Percentiles rank a stretch among this genome's conserved stretches.
Evolutionary conservation across 495 filamentous ascomycete species (phyloP).

Genomic region (Aspergillus asperescens): DNA sequence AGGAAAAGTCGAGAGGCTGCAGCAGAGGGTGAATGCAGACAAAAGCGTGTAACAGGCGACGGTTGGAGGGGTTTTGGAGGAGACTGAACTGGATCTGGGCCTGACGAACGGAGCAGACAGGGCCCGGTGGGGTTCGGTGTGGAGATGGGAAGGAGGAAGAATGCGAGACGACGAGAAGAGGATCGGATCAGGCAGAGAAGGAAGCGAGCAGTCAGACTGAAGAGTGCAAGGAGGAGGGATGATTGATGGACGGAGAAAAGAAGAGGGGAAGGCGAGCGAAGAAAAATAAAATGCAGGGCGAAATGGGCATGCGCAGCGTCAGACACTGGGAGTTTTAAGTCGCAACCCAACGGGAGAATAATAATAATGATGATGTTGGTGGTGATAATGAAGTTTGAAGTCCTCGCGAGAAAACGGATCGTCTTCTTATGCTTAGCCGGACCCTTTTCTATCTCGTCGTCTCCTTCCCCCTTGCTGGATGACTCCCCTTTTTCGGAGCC

Average conservation of each 20-base stretch:
- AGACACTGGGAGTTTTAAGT: conserved; percentile 15
- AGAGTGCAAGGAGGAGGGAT: not conserved
- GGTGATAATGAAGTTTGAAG: not conserved
- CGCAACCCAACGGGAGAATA: conserved; percentile 12
- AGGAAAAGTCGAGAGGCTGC: conserved; percentile 18
- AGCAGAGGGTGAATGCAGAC: conserved; percentile 13
- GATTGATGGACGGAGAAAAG: conserved; percentile 4
- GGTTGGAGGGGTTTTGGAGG: conserved; percentile 14
- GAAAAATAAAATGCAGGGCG: conserved; percentile 10
- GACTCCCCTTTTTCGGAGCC: no score
- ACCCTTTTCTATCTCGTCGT: conserved; percentile 2
- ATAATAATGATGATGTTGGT: not conserved
- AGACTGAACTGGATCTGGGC: conserved; percentile 6
- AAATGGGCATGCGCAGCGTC: conserved; percentile 10
- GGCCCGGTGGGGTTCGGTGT: conserved; percentile 17
- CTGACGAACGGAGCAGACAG: conserved; percentile 13
- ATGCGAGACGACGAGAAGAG: conserved; percentile 6
- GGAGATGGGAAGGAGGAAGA: conserved; percentile 13
- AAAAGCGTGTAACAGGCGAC: conserved; percentile 19
- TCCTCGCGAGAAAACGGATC: conserved; percentile 15
- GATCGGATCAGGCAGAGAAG: conserved; percentile 1
- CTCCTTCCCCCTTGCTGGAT: not conserved
- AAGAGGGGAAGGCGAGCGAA: conserved; percentile 1
- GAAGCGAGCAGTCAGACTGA: not conserved
- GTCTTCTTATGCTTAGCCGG: not conserved